Base-by-base conservation (phyloP, 805 yeast genomes). In the Metschnikowia santaceciliae region DNA sequence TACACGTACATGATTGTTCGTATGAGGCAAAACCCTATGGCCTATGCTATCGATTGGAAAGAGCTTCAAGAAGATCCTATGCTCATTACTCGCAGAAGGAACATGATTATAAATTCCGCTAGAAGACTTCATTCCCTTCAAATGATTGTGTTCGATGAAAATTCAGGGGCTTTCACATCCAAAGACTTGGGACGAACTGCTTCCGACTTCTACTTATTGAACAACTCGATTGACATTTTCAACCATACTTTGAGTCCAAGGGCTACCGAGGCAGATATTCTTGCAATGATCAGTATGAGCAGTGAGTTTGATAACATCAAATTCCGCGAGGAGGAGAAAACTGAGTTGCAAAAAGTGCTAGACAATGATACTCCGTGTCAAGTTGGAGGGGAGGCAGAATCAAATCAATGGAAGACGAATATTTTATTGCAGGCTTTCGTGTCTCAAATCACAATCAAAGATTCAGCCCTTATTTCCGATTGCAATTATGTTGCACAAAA, bases 101-200 rank as follows among this genome's bases (percentile, higher is more conserved):
- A 81, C 41, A 81, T 95, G 86, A 80, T 94, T 32, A 71, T 83
- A 3, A 74, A 76, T 0, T 95, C 97, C 0, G 98, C 97, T 0
- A 75, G 89, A 58, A 75, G 88, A 51, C 75, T 94, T n/a, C 96
- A 92, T 56, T 70, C 82, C 5, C 74, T 91, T 4, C 98, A 94
- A 63, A 94, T 94, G 98, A 87, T 94, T 59, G 85, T 91, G 0
- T 92, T 82, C 65, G 97, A 94, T 61, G 97, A 91, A 54, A 73
- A 82, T 34, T 82, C 96, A 0, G 86, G 86, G 47, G 81, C 91
- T 2, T 82, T 94, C 51, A 79, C 83, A 23, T 72, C 96, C 1
- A 94, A 92, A 56, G 98, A 94, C 67, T 71, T 90, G 46, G 99
- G 99, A 6, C 78, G 99, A 62, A 82, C 92, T 40, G 96, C 99